These are phyloP conservation scores for Manihot esculenta DNA, from an alignment of 441 rosid species.

Conservation along the genomic window DNA sequence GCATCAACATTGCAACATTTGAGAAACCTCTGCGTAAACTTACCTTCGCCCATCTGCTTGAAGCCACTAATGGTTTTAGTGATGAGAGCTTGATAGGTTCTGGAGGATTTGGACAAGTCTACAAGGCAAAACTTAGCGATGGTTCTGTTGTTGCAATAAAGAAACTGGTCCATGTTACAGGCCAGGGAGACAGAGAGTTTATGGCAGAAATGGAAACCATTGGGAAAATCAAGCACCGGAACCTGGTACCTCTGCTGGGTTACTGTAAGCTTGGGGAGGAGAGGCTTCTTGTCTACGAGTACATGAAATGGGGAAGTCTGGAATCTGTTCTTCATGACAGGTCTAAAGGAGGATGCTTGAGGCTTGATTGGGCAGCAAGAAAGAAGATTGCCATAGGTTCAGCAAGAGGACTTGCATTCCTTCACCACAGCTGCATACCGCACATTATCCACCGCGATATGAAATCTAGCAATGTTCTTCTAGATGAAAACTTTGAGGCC, in stretches of 20 bases:
- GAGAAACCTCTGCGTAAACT: conserved; percentile 88
- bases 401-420: conserved; percentile 94
- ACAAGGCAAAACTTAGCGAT: conserved; percentile 76
- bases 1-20: conserved; percentile 88
- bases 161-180: conserved; percentile 84
- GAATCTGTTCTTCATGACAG: conserved; percentile 78
- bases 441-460: conserved; percentile 95
- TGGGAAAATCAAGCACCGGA: conserved; percentile 92
- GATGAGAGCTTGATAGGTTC: conserved; percentile 85
- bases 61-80: conserved; percentile 96
- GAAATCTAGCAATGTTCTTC: conserved; percentile 95
- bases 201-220: conserved; percentile 99
- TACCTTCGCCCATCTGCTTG: conserved; percentile 84
- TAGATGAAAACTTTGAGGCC: conserved; percentile 80
- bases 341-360: conserved; percentile 48
- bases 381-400: conserved; percentile 86
- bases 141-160: conserved; percentile 87
- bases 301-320: conserved; percentile 94
- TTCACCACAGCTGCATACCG: conserved; percentile 93
- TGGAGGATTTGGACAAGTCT: conserved; percentile 95
- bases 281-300: conserved; percentile 92
- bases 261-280: conserved; percentile 94
- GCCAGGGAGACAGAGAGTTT: conserved; percentile 96
- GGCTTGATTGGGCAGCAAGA: conserved; percentile 76
- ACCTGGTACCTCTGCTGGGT: conserved; percentile 83